Percentiles rank a stretch among this genome's conserved stretches.
Conservation (phyloP, 345 rosid genomes). For the Kandelia obovata region DNA sequence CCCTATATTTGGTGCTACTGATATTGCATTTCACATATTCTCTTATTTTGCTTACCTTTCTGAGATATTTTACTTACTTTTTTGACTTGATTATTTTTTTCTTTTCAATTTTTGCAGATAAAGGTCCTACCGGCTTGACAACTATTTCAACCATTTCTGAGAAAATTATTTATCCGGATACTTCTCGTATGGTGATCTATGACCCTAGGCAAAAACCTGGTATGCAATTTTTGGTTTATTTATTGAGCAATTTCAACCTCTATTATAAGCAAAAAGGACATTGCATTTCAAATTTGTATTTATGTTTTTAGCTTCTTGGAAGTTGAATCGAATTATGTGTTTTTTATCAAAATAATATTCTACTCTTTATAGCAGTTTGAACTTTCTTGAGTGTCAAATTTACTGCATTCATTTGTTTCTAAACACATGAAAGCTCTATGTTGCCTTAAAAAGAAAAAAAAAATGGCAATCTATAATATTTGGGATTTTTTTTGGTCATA, state of each 20-base stretch:
- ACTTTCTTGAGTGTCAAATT: background rate
- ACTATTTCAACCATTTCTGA: constrained; percentile 43
- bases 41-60: background rate
- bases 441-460: no score
- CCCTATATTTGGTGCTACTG: no score
- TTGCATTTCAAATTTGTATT: background rate
- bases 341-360: background rate
- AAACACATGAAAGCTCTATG: no score
- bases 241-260: background rate
- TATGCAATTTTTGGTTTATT: constrained; percentile 17
- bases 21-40: no score
- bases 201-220: constrained; percentile 76
- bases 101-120: constrained; percentile 24
- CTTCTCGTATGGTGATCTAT: constrained; percentile 63
- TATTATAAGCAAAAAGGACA: background rate
- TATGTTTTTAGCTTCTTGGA: background rate
- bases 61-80: background rate
- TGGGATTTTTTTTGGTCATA: no score
- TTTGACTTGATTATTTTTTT: constrained; percentile 11
- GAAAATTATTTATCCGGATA: constrained; percentile 58
- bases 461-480: no score
- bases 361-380: background rate
- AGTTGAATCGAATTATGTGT: background rate
- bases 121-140: constrained; percentile 33
- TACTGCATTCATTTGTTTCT: background rate